These are phyloP conservation scores for Leishmania guyanensis DNA, from an alignment of 208 protist species.

Conservation along the genomic window DNA sequence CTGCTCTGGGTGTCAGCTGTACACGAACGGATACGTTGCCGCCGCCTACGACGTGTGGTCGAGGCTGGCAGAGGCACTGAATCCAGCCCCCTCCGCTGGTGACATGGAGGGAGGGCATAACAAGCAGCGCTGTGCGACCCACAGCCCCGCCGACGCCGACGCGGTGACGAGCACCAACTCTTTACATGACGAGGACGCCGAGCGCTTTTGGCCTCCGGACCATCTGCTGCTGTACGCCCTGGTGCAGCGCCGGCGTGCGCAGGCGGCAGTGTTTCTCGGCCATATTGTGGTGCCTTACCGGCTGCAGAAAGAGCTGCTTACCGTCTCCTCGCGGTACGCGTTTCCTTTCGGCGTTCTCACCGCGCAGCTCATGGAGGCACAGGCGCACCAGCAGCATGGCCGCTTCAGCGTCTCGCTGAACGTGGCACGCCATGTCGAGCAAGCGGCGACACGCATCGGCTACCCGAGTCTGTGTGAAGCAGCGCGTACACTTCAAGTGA, in stretches of 20 bases:
- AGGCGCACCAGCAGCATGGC: conserved; percentile 35
- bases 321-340: conserved; percentile 42
- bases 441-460: conserved; percentile 47
- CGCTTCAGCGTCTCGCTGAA: conserved; percentile 43
- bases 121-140: neutral
- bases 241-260: conserved; percentile 58
- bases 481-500: conserved; percentile 20
- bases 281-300: conserved; percentile 32
- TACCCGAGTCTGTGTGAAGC: conserved; percentile 29
- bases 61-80: conserved; percentile 32
- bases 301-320: conserved; percentile 34
- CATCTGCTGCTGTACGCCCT: conserved; percentile 66
- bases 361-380: conserved; percentile 53
- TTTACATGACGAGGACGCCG: neutral
- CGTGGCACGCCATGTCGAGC: conserved; percentile 27
- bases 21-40: conserved; percentile 49
- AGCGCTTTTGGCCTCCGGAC: conserved; percentile 67
- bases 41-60: conserved; percentile 68
- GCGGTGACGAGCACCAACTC: neutral
- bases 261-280: conserved; percentile 62
- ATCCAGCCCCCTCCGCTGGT: conserved; percentile 2
- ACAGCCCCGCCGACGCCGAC: neutral
- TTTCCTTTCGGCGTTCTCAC: conserved; percentile 74
- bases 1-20: conserved; percentile 45
- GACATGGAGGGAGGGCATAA: neutral